These are phyloP conservation scores for Kuraishia molischiana DNA, from an alignment of 805 yeast genomes.

Conservation along the genomic window DNA sequence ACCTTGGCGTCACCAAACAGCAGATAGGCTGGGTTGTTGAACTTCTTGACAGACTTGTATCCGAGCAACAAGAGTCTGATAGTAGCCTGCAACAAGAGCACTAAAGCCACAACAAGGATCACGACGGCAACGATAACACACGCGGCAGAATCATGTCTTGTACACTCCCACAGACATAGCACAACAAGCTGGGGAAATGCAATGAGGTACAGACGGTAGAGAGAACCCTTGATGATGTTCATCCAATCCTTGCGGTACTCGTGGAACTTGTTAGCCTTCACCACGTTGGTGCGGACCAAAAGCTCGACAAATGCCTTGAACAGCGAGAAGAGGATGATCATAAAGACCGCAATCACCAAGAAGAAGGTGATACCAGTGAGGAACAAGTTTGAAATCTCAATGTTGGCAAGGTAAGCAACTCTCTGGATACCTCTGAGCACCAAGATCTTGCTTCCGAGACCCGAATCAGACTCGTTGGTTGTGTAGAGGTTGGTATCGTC, in stretches of 20 bases:
- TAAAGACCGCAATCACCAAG: constrained; percentile 61
- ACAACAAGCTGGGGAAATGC: constrained; percentile 84
- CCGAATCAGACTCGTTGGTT: constrained; percentile 56
- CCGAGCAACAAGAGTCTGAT: constrained; percentile 69
- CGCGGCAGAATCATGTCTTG: constrained; percentile 76
- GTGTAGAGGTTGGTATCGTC: constrained; percentile 48
- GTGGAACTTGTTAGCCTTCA: constrained; percentile 56
- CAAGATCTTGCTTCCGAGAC: constrained; percentile 57
- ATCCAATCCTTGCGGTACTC: constrained; percentile 81
- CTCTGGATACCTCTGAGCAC: constrained; percentile 88
- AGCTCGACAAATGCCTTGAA: constrained; percentile 67
- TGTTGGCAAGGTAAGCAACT: constrained; percentile 74
- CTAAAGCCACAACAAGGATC: constrained; percentile 45
- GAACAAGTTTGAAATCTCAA: constrained; percentile 80
- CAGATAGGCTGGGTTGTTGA: constrained; percentile 87
- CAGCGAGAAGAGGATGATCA: constrained; percentile 41
- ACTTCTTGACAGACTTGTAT: constrained; percentile 54
- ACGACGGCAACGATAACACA: constrained; percentile 71
- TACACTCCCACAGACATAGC: constrained; percentile 83
- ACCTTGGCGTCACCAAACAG: constrained; percentile 76
- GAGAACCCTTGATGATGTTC: constrained; percentile 76
- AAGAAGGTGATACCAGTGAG: constrained; percentile 82
- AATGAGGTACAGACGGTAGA: constrained; percentile 73
- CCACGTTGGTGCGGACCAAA: constrained; percentile 42
- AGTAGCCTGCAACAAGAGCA: constrained; percentile 64